Conservation (phyloP, 805 yeast species). For the Schizosaccharomyces lindneri region DNA sequence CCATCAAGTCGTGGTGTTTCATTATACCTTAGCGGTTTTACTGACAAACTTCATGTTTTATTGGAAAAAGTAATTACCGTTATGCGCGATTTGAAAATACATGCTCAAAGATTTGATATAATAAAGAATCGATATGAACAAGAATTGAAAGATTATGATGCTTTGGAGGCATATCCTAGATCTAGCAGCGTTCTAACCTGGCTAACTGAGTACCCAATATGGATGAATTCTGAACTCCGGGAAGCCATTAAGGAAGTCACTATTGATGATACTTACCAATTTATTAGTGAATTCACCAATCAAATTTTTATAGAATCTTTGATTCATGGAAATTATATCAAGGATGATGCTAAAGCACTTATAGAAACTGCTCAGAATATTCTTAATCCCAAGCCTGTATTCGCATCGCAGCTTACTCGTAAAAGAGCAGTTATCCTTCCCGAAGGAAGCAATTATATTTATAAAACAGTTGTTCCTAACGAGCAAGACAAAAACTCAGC, state of each 20-base stretch:
- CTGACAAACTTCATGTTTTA: conserved; percentile 48
- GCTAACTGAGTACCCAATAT: conserved; percentile 47
- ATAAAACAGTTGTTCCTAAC: conserved; percentile 31
- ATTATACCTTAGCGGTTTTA: conserved; percentile 51
- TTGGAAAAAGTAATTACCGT: conserved; percentile 34
- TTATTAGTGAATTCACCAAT: conserved; percentile 27
- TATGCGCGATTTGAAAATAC: conserved; percentile 25
- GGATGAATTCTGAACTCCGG: conserved; percentile 38
- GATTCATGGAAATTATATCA: conserved; percentile 46
- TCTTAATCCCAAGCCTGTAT: conserved; percentile 18
- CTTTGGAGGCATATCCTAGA: conserved; percentile 23
- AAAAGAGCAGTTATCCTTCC: conserved; percentile 19
- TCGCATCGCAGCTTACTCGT: conserved; percentile 20
- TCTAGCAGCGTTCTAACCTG: conserved; percentile 49
- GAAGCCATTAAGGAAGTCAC: conserved; percentile 14
- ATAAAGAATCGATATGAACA: conserved; percentile 45
- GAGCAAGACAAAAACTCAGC: conserved; percentile 57
- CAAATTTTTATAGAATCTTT: conserved; percentile 49
- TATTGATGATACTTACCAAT: conserved; percentile 26
- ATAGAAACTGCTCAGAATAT: conserved; percentile 19
- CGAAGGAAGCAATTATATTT: conserved; percentile 11
- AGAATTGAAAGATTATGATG: conserved; percentile 11
- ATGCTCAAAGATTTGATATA: conserved; percentile 35
- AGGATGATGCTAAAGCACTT: conserved; percentile 28
- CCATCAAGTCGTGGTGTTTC: conserved; percentile 47